Base-by-base conservation (phyloP, 1,284 basidiomycete species). In the Sporisorium reilianum region DNA sequence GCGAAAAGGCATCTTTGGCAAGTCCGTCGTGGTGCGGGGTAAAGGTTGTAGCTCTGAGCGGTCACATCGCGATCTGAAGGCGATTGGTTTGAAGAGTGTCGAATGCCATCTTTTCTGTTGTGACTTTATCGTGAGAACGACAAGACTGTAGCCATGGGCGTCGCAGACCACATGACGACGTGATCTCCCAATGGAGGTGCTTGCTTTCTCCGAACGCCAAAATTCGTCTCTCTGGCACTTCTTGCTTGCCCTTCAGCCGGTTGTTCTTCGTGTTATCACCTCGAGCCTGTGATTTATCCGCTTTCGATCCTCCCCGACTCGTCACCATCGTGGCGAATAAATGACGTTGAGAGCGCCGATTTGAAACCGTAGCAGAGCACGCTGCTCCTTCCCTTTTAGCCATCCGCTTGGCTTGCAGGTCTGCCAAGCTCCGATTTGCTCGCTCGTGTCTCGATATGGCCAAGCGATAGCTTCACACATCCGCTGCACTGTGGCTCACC, bases 111-210 rank as follows among this genome's bases (percentile, higher is more conserved):
- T 30, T 48, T 30, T 11, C n/a, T n/a, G 3, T 4, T 20, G 46
- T 50, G 32, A 45, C 25, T 45, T 23, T 18, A 41, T 23, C 28
- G 32, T 14, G 48, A 50, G 32, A 14, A 16, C 41, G 25, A 41
- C 34, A 25, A 46, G 12, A 34, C 2, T 3, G 25, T 63, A 59
- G 65, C 55, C 55, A 30, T 63, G 3, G 64, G 64, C 64, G 55
- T 62, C 46, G 34, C 20, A 42, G 16, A 61, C 42, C 64, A 61
- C 55, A 54, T 67, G 58, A 57, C 64, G 40, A 57, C 26, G 64
- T 67, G 64, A 61, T 62, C 55, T 48, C 20, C 49, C 23, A 54
- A 14, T 18, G 10, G 38, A 51, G 25, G 25, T 49, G 18, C 10
- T 36, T 18, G 25, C 26, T 46, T 46, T 28, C 7, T 16, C 38